phyloP scores from a whole-genome alignment of 2,329 filamentous ascomycete species.

The Aspergillus arachidicola region DNA sequence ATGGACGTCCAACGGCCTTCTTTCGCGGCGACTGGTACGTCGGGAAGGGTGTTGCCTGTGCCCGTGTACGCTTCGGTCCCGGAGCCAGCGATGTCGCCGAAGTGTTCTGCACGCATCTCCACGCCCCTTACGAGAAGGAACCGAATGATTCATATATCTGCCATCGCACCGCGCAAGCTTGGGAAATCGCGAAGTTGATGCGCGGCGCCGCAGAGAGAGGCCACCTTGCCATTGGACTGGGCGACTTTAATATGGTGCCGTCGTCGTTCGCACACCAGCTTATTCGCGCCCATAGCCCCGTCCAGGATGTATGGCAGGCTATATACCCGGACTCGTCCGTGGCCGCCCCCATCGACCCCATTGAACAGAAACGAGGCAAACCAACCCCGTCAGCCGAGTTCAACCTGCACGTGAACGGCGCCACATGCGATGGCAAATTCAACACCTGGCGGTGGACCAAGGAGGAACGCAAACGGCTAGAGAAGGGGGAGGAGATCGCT shows the following conservation, averaged over 20 bases:
- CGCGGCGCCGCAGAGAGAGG: conserved; percentile 77
- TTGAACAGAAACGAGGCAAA: conserved; percentile 66
- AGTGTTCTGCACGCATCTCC: conserved; percentile 90
- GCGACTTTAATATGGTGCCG: conserved; percentile 98
- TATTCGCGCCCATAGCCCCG: conserved; percentile 74
- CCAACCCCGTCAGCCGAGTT: conserved; percentile 74
- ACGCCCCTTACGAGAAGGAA: conserved; percentile 82
- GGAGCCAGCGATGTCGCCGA: conserved; percentile 70
- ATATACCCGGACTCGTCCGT: conserved; percentile 82
- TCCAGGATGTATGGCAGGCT: conserved; percentile 82
- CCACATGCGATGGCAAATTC: conserved; percentile 79
- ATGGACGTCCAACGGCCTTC: conserved; percentile 90
- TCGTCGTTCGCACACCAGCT: conserved; percentile 80
- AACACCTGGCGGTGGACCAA: conserved; percentile 95
- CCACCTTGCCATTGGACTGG: conserved; percentile 80
- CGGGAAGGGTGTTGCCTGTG: conserved; percentile 88
- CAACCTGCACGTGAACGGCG: conserved; percentile 79
- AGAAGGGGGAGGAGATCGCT: conserved; percentile 63
- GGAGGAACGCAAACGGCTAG: conserved; percentile 67
- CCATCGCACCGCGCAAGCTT: conserved; percentile 89
- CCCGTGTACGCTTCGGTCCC: conserved; percentile 72
- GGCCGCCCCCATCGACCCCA: conserved; percentile 68
- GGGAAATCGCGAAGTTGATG: conserved; percentile 91
- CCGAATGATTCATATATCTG: conserved; percentile 83
- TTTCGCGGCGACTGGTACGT: conserved; percentile 96